Percentiles rank a stretch among this genome's conserved stretches.
Conservation (phyloP, 805 yeast genomes). For the Torulaspora quercuum region DNA sequence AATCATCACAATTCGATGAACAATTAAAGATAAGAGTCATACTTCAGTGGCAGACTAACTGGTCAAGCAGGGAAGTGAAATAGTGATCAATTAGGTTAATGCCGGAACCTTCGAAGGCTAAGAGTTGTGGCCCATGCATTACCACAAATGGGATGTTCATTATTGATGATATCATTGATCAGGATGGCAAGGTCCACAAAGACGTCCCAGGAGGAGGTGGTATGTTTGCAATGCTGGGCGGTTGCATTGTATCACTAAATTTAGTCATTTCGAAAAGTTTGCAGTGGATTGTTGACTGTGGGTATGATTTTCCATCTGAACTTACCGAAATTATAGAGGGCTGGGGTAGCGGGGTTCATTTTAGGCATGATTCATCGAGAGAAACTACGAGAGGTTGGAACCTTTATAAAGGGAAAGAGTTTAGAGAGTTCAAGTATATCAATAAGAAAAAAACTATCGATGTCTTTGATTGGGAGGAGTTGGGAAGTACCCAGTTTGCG, state of each 20-base stretch:
- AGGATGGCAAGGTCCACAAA: constrained; percentile 36
- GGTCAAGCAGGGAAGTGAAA: too few species aligned
- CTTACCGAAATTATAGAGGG: constrained; percentile 44
- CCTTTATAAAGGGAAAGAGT: constrained; percentile 60
- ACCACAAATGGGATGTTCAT: constrained; percentile 86
- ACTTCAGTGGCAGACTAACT: too few species aligned
- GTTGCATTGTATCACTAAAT: constrained; percentile 50
- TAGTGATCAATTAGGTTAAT: too few species aligned
- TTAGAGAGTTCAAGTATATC: constrained; percentile 56
- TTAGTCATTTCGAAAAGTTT: constrained; percentile 36
- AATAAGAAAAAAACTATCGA: constrained; percentile 62
- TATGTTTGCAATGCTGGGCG: constrained; percentile 72
- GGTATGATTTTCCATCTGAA: constrained; percentile 64
- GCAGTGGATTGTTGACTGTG: constrained; percentile 77
- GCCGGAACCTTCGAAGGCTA: too few species aligned
- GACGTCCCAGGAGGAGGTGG: constrained; percentile 89
- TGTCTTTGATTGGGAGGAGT: constrained; percentile 44
- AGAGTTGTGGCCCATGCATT: too few species aligned
- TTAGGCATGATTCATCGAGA: constrained; percentile 50
- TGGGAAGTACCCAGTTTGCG: constrained; percentile 38
- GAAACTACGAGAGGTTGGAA: constrained; percentile 82
- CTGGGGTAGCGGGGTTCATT: constrained; percentile 63
- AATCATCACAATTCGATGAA: too few species aligned
- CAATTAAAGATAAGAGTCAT: too few species aligned
- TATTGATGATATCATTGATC: constrained; percentile 66